phyloP scores from a whole-genome alignment of 2,329 filamentous ascomycete genomes.

The Aspergillus ochraceoroseus region DNA sequence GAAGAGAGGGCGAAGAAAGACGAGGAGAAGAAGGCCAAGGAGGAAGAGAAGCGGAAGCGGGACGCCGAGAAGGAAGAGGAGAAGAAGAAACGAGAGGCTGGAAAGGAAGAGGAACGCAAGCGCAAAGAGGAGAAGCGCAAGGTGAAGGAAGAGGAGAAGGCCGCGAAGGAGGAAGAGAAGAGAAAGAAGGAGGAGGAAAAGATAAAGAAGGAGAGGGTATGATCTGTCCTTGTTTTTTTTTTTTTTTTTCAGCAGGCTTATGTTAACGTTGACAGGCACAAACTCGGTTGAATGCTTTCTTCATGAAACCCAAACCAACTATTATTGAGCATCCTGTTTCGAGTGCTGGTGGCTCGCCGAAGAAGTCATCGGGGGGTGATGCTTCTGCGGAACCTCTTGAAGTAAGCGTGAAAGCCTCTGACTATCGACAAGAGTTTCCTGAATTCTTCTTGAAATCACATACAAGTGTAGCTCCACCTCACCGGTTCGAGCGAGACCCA shows the following conservation, averaged over 20 bases:
- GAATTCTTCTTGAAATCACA: constrained; percentile 74
- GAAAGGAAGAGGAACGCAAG: constrained; percentile 44
- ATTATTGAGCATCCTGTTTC: constrained; percentile 22
- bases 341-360: constrained; percentile 29
- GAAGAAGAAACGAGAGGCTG: constrained; percentile 44
- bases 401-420: constrained; percentile 37
- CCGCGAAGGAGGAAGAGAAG: constrained; percentile 41
- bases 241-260: neutral
- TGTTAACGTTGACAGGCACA: constrained; percentile 39
- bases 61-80: constrained; percentile 45
- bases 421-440: constrained; percentile 68
- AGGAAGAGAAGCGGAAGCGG: constrained; percentile 18
- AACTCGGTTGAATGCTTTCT: constrained; percentile 50
- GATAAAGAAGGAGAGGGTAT: constrained; percentile 43
- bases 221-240: constrained; percentile 24
- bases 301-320: constrained; percentile 41
- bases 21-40: constrained; percentile 32
- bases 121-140: constrained; percentile 41
- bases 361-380: constrained; percentile 17
- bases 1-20: constrained; percentile 21
- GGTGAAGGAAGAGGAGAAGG: constrained; percentile 43
- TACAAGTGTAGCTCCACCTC: constrained; percentile 61
- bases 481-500: constrained; percentile 55
- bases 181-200: constrained; percentile 46
- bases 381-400: constrained; percentile 16